Evolutionary conservation across 2,329 filamentous ascomycete species (phyloP), one percentile per base, ranked within the genome.

Genomic region (Chrysoporthe puriensis): DNA sequence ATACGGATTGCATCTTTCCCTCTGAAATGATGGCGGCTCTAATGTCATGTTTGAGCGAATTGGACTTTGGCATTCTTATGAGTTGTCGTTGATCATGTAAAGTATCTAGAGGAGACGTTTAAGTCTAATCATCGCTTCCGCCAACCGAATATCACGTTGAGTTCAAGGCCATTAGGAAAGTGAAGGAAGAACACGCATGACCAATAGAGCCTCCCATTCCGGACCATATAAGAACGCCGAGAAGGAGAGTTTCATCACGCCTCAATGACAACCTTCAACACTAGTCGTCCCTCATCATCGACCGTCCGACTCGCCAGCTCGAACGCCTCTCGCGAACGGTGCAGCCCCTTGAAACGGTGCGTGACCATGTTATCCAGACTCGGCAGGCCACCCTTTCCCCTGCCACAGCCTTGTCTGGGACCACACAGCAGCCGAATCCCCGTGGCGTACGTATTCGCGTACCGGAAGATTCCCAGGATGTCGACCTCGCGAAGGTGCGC

Each of bases 381-480:
- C 0, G 90, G 90, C 26, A 91, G 80, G 7, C 81, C 80, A 9
- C 81, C 5, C 78, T 71, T 81, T 73, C 48, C 76, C 77, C 76
- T 18, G 14, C 57, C 43, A 34, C 44, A n/a, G 43, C 46, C 77
- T 50, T 78, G 74, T 36, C 76, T 77, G 69, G 80, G 77, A 73
- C 85, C 75, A 81, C 85, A 78, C 77, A 90, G 78, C 77, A 89
- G 75, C 52, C 82, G 83, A 68, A 94, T 90, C n/a, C 90, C 91
- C 0, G 87, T 89, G 4, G 86, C 83, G 74, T 93, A 94, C 0
- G 90, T 92, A 77, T 93, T 91, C 26, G 90, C 90, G 73, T 94
- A 94, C 60, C 91, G 85, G 79, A 94, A 93, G 42, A 93, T 88
- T 44, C 91, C 91, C n/a, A 93, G 79, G 43, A 94, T 90, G 75